A percentile compares a stretch with the other conserved stretches of the same genome.
Evolutionary conservation across 2,329 filamentous ascomycete species (phyloP).

Genomic region (Pseudofabraea citricarpa): DNA sequence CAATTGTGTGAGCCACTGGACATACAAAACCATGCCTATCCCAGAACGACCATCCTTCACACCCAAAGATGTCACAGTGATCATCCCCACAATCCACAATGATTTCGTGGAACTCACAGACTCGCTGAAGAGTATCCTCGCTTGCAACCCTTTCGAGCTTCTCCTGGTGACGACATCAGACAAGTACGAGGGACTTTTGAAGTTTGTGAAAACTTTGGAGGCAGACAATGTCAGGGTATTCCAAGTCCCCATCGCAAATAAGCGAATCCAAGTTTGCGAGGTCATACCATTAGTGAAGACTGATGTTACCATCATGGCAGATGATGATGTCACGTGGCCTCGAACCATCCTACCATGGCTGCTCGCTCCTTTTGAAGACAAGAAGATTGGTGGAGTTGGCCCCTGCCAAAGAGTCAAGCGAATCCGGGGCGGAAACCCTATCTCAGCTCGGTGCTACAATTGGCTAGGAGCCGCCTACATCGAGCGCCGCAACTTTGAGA

Average conservation of each 20-base stretch:
- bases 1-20: constrained; percentile 81
- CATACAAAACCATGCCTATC: constrained; percentile 78
- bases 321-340: constrained; percentile 95
- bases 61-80: constrained; percentile 84
- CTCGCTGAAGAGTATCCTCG: constrained; percentile 73
- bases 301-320: constrained; percentile 83
- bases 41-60: constrained; percentile 65
- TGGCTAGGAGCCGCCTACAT: constrained; percentile 91
- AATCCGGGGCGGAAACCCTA: constrained; percentile 49
- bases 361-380: constrained; percentile 84
- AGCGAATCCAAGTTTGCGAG: constrained; percentile 87
- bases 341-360: constrained; percentile 84
- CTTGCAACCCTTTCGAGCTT: constrained; percentile 64
- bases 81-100: constrained; percentile 89
- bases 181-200: constrained; percentile 65
- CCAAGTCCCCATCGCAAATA: constrained; percentile 82
- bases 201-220: constrained; percentile 57
- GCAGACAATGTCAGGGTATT: constrained; percentile 66
- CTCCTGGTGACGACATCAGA: constrained; percentile 84
- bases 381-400: constrained; percentile 80
- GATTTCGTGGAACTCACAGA: constrained; percentile 77
- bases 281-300: constrained; percentile 84
- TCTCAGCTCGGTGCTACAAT: constrained; percentile 67
- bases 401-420: constrained; percentile 82
- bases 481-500: constrained; percentile 92